Conservation (phyloP, 768 basidiomycete genomes). For the Chlorophyllum brunneum region DNA sequence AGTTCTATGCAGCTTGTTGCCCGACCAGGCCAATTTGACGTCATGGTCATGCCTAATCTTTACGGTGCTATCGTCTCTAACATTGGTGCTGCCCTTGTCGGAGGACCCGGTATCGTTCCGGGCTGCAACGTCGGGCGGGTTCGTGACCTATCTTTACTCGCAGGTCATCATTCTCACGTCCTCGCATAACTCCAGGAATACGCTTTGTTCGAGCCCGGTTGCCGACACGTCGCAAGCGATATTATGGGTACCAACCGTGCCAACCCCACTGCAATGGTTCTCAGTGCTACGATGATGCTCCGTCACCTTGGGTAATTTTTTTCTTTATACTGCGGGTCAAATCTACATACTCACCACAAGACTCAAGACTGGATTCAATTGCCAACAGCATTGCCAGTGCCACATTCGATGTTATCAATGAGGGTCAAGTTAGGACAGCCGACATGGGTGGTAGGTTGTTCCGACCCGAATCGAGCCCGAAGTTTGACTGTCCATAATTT, state of each 20-base stretch:
- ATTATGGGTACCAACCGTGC: slow-evolving; percentile 96
- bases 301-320: slow-evolving; percentile 82
- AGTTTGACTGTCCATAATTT: slow-evolving; percentile 11
- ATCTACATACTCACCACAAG: neutral
- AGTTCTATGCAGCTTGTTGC: slow-evolving; percentile 99
- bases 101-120: slow-evolving; percentile 96
- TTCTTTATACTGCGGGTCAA: slow-evolving; percentile 11
- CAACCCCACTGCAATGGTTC: slow-evolving; percentile 97
- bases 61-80: slow-evolving; percentile 98
- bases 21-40: slow-evolving; percentile 93
- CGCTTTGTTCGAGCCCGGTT: slow-evolving; percentile 98
- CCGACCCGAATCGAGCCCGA: neutral
- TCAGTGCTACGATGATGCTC: slow-evolving; percentile 97
- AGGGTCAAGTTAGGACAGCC: slow-evolving; percentile 83
- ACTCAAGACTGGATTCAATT: slow-evolving; percentile 74
- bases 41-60: slow-evolving; percentile 98
- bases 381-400: slow-evolving; percentile 92
- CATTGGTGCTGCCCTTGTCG: slow-evolving; percentile 97
- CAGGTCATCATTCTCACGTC: slow-evolving; percentile 1
- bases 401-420: slow-evolving; percentile 89
- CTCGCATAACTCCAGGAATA: slow-evolving; percentile 61
- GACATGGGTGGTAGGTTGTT: slow-evolving; percentile 85
- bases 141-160: slow-evolving; percentile 5
- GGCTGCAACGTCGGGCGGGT: slow-evolving; percentile 97
- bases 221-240: slow-evolving; percentile 91